Percentiles rank a stretch among this genome's conserved stretches.
Evolutionary conservation across 495 filamentous ascomycete genomes (phyloP).

Genomic region (Gamarada debralockiae): DNA sequence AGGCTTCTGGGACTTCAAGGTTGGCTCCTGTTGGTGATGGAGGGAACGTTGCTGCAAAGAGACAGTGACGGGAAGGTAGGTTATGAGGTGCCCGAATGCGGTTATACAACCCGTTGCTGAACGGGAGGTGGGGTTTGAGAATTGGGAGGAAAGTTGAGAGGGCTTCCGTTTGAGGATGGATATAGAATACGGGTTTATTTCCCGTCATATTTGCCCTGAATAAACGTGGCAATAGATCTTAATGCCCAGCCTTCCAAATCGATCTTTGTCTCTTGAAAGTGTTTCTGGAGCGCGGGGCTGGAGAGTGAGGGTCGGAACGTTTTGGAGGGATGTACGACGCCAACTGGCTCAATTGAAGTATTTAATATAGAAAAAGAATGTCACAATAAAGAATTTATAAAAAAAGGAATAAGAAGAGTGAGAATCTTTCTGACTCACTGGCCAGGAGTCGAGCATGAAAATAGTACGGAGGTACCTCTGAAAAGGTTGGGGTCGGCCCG

Average conservation of each 20-base stretch:
- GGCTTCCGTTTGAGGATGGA: conserved; percentile 10
- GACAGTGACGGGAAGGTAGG: conserved; percentile 17
- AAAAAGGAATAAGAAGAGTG: neutral
- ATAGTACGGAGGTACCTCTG: no score
- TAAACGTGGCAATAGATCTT: neutral
- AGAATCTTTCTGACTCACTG: neutral
- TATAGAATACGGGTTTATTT: conserved; percentile 7
- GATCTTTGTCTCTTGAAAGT: no score
- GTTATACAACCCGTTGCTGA: conserved; percentile 17
- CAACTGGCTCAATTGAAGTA: no score
- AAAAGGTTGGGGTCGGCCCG: no score
- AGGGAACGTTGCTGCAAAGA: conserved; percentile 24
- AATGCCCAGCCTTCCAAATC: no score
- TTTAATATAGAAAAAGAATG: no score
- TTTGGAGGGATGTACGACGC: no score
- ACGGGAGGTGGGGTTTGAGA: conserved; percentile 17
- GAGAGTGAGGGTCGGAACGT: no score
- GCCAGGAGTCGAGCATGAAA: no score
- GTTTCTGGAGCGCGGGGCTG: no score
- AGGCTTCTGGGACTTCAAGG: conserved; percentile 1
- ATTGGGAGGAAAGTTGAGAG: conserved; percentile 13
- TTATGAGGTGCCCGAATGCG: conserved; percentile 22
- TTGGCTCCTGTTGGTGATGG: neutral
- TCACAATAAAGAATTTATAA: no score
- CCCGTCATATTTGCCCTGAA: conserved; percentile 8